Percentiles rank a stretch among this genome's conserved stretches.
phyloP scores from a whole-genome alignment of 1,139 yeast species.

The Hansenula lynferdii region DNA sequence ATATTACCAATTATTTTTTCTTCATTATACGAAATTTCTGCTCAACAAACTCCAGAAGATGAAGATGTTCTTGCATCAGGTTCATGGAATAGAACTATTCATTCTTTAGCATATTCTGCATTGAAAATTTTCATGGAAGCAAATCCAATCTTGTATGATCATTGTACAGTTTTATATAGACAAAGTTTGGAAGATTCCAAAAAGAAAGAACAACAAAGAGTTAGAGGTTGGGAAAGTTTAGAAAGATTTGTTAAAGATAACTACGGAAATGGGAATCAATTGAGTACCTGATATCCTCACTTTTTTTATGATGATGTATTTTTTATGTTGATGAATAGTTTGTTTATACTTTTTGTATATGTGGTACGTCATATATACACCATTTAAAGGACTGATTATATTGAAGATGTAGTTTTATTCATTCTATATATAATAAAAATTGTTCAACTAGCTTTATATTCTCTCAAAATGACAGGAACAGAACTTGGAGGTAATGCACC shows the following conservation, averaged over 20 bases:
- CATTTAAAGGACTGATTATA: too few species aligned
- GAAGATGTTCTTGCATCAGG: slow-evolving; percentile 34
- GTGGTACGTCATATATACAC: too few species aligned
- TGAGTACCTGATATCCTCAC: not conserved
- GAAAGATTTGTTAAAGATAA: slow-evolving; percentile 60
- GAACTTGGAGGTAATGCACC: slow-evolving; percentile 97
- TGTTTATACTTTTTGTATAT: not conserved
- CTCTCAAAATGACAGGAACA: slow-evolving; percentile 93
- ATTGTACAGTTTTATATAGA: slow-evolving; percentile 82
- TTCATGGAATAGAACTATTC: slow-evolving; percentile 89
- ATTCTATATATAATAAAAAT: too few species aligned
- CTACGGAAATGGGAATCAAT: not conserved
- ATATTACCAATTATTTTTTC: slow-evolving; percentile 91
- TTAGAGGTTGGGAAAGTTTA: slow-evolving; percentile 71
- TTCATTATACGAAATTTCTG: slow-evolving; percentile 77
- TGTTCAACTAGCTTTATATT: slow-evolving; percentile 52
- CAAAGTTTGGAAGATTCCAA: slow-evolving; percentile 66
- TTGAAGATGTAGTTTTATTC: too few species aligned
- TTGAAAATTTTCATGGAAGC: slow-evolving; percentile 91
- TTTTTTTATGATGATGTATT: too few species aligned
- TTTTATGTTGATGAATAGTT: not conserved
- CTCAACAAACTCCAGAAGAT: slow-evolving; percentile 24
- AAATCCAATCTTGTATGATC: slow-evolving; percentile 86
- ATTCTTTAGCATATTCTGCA: slow-evolving; percentile 86
- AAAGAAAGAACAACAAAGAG: slow-evolving; percentile 51